Evolutionary conservation across 495 filamentous ascomycete genomes (phyloP), one percentile per base, ranked within the genome.

Genomic region (Lepidopterella palustris): DNA sequence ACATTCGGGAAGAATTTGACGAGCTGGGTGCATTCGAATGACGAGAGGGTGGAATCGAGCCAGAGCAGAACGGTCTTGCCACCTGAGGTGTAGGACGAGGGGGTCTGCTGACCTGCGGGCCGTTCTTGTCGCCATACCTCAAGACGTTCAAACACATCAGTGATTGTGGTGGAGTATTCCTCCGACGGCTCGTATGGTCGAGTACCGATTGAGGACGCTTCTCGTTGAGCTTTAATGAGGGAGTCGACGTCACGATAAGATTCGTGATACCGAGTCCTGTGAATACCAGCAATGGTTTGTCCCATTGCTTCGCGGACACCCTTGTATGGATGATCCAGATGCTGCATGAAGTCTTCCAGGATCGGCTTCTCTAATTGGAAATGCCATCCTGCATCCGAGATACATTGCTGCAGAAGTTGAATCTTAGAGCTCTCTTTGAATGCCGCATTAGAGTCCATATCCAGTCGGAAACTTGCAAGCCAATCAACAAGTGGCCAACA

Each of bases 391-490:
- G 85, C 79, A 70, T 96, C 89, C 58, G 82, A 83, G 62, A 97
- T 88, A 60, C 86, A 85, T 63, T 95, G 89, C 64, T 96, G 88
- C 31, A 99, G 77, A 13, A 97, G 80, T 64, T 93, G 87, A 45
- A 99, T 88, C 74, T 97, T 97, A 4, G 92, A 91, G 57, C 92
- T 97, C 66, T 99, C 95, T 72, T 99, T 99, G 81, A 99, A 99
- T 9, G 93, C 93, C 4, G 93, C 93, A 71, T 97, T 96, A 0
- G 92, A 96, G 23, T 82, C 75, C 87, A 96, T 92, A 67, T 99
- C 93, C 20, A 99, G 77, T 29, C 88, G 81, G 80, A 96, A 97
- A 59, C 84, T 82, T 11, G 85, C 83, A 31, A 99, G 79, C 78
- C 85, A 87, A 60, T 92, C 87, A 25, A 95, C 81, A 56, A 99